Base-by-base conservation (phyloP, 2,329 filamentous ascomycete genomes). In the Colletotrichum liaoningense region DNA sequence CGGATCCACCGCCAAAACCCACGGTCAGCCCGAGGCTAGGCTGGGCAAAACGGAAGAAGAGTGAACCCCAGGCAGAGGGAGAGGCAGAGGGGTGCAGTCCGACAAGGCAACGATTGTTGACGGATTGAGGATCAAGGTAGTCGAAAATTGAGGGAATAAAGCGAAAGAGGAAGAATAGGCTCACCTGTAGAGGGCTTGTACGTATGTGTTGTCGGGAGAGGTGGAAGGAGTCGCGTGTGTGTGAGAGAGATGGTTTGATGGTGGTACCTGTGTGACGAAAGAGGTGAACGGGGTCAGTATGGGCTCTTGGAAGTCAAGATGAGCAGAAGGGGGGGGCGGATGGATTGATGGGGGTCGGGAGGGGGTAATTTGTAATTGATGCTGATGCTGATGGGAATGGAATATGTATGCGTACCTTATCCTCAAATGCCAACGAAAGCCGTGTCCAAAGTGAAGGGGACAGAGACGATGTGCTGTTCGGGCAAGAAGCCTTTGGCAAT, bases 391-490 rank as follows among this genome's bases (percentile, higher is more conserved):
- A 22, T 52, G 57, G 22, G 58, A n/a, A 24, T 46, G 54, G 30
- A 58, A 69, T 52, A 24, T 33, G 12, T 4, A 19, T 42, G 38
- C 38, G 38, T 42, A 42, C 38, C 38, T 33, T 49, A 33, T 62
- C 62, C 63, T 63, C 63, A 69, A 62, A 14, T 42, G 28, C 52
- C 30, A 65, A 65, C 63, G 52, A 72, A 72, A 74, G 70, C 60
- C 59, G 73, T 73, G 74, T 69, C 75, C 73, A 56, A 74, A 52
- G 46, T 52, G 60, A 63, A 24, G 52, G 52, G 75, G 63, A 76
- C 63, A 70, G 72, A 9, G 72, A 72, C 60, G 67, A 62, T 57
- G 38, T 70, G 70, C 62, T 65, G 68, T 42, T 42, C 35, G 63
- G 46, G 55, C 60, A 63, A 54, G 33, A 28, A 42, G 67, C 70